Evolutionary conservation across 768 basidiomycete species (phyloP), one percentile per base, ranked within the genome.

Genomic region (Thelephora ganbajun): DNA sequence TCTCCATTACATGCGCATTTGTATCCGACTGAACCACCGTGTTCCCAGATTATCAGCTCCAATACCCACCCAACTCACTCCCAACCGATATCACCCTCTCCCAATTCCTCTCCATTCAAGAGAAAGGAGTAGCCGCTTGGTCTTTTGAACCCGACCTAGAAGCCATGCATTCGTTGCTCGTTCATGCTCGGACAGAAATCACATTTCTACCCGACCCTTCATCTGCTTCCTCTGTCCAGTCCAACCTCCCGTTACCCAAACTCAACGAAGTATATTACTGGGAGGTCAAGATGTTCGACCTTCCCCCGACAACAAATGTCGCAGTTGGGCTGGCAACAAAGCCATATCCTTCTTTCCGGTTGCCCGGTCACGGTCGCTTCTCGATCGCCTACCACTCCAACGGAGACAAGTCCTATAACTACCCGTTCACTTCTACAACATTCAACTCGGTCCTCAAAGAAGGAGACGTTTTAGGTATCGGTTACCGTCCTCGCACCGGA

Each of bases 81-180:
- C 89, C 93, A 19, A 93, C 94, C 45, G 96, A 99, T 63, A 98
- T 99, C 65, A 99, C 94, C 1, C 72, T 99, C 46, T 94, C 94
- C 7, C 96, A 99, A 59, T 98, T 98, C 66, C 80, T 99, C 18
- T 92, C 93, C 22, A 99, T 99, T 49, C 96, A 99, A 62, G 96
- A 99, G 67, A 99, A 99, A 60, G 96, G 96, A 54, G 94, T 99
- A 41, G 94, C 93, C 22, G 96, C 96, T 14, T 99, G 96, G 96
- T 92, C 81, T 35, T 99, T 99, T 60, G 96, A 99, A 63, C 96
- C 96, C 33, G 96, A 98, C 62, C 97, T 93, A 61, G 93, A 98
- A 65, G 83, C 89, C 46, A 79, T 92, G 61, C 83, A 87, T 53
- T 90, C 88, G 6, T 73, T 98, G 41, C 76, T 97, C 36, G 94